A percentile compares a stretch with the other conserved stretches of the same genome.
These are phyloP conservation scores for Neonectria sp. DNA, from an alignment of 2,329 filamentous ascomycete species.

Conservation along the genomic window DNA sequence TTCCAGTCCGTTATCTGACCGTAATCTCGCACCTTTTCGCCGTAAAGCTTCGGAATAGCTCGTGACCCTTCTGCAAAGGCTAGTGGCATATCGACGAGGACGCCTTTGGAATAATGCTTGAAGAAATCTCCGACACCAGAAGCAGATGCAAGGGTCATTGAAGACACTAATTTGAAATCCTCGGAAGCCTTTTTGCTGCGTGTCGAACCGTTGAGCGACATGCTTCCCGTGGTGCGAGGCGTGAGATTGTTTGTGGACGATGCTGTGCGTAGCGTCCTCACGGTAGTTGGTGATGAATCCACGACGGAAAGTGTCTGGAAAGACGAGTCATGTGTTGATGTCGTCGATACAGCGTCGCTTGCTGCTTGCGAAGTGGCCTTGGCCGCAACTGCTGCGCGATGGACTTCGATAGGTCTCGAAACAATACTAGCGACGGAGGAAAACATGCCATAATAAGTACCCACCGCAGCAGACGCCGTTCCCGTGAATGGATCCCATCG, in stretches of 20 bases:
- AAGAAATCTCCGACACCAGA: slow-evolving; percentile 28
- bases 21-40: slow-evolving; percentile 26
- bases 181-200: not conserved
- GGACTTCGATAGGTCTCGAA: slow-evolving; percentile 27
- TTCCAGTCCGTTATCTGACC: slow-evolving; percentile 25
- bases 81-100: slow-evolving; percentile 24
- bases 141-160: slow-evolving; percentile 18
- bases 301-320: not conserved
- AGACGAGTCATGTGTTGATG: no score
- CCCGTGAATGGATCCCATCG: slow-evolving; percentile 40
- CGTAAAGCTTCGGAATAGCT: slow-evolving; percentile 25
- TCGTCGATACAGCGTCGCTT: not conserved
- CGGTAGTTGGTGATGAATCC: not conserved
- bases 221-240: not conserved
- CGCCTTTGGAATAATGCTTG: slow-evolving; percentile 27
- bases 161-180: slow-evolving; percentile 1
- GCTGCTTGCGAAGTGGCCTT: not conserved
- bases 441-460: slow-evolving; percentile 14
- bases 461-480: slow-evolving; percentile 1
- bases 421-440: slow-evolving; percentile 27
- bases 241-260: not conserved
- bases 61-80: slow-evolving; percentile 37
- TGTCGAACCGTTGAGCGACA: not conserved
- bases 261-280: not conserved
- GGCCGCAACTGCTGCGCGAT: slow-evolving; percentile 4